Conservation (phyloP, 495 filamentous ascomycete genomes). For the Annulohypoxylon moriforme region DNA sequence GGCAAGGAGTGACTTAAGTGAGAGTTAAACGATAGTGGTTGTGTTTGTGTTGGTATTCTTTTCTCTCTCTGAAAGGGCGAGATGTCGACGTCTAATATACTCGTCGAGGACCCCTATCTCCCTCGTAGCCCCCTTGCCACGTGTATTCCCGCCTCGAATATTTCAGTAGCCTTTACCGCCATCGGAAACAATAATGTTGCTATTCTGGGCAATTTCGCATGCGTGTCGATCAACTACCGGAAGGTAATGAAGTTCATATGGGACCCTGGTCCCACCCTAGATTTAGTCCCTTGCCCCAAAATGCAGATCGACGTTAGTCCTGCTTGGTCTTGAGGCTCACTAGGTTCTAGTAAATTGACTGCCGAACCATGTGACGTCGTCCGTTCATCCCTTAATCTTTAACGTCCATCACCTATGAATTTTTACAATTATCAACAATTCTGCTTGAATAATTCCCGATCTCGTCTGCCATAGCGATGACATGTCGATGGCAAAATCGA, state of each 20-base stretch:
- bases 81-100: constrained; percentile 21
- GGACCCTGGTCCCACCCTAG: constrained; percentile 22
- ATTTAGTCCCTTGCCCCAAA: constrained; percentile 24
- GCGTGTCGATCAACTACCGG: constrained; percentile 34
- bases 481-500: constrained; percentile 3
- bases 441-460: neutral
- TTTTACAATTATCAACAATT: neutral
- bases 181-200: constrained; percentile 28
- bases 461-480: constrained; percentile 1
- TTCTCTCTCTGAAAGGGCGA: neutral
- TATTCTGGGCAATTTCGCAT: constrained; percentile 42
- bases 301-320: constrained; percentile 39
- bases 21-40: constrained; percentile 30
- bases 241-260: constrained; percentile 19
- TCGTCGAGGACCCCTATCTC: neutral
- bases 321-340: constrained; percentile 28
- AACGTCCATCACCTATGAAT: neutral
- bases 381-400: constrained; percentile 18
- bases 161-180: constrained; percentile 13
- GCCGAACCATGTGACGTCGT: constrained; percentile 8
- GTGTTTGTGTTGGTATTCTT: constrained; percentile 6
- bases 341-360: constrained; percentile 10
- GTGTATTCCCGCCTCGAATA: constrained; percentile 4
- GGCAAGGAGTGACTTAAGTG: constrained; percentile 23
- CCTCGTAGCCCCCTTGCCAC: constrained; percentile 11